Percentiles rank a stretch among this genome's conserved stretches.
Evolutionary conservation across 345 rosid genomes (phyloP).

Genomic region (Acer campestre): DNA sequence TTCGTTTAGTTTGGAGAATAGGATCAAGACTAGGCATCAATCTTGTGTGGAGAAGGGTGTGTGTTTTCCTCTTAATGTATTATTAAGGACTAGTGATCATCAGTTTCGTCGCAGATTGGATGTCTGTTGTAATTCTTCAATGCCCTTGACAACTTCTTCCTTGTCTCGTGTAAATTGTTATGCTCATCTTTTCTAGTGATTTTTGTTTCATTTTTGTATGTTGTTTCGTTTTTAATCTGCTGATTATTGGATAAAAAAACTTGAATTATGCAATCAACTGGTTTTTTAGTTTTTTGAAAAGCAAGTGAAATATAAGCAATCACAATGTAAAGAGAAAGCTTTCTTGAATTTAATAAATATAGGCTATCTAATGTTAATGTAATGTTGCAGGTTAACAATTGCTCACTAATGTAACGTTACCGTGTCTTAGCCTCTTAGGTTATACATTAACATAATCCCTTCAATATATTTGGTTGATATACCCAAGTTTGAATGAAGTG

Average conservation of each 20-base stretch:
- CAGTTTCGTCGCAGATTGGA: constrained; percentile 63
- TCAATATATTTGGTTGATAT: too few relatives aligned
- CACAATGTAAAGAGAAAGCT: too few relatives aligned
- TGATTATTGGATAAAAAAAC: too few relatives aligned
- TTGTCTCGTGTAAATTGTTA: constrained; percentile 49
- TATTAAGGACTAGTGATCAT: constrained; percentile 64
- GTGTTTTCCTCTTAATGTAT: constrained; percentile 57
- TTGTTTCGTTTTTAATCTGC: not conserved
- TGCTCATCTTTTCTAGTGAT: constrained; percentile 31
- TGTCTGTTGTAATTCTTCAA: constrained; percentile 63
- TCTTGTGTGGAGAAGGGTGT: constrained; percentile 71
- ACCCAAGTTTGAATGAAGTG: too few relatives aligned
- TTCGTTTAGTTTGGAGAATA: constrained; percentile 82
- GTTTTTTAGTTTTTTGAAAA: not conserved
- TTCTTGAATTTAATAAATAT: too few relatives aligned
- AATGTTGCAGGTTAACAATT: too few relatives aligned
- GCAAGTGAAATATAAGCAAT: not conserved
- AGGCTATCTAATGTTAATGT: too few relatives aligned
- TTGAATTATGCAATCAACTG: not conserved
- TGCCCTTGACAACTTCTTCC: constrained; percentile 64
- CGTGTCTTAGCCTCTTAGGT: too few relatives aligned
- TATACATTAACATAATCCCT: too few relatives aligned
- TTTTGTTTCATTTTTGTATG: not conserved
- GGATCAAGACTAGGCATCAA: constrained; percentile 81
- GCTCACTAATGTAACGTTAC: too few relatives aligned